These are phyloP conservation scores for Trypanosoma avium DNA, from an alignment of 208 protist species.

Conservation along the genomic window DNA sequence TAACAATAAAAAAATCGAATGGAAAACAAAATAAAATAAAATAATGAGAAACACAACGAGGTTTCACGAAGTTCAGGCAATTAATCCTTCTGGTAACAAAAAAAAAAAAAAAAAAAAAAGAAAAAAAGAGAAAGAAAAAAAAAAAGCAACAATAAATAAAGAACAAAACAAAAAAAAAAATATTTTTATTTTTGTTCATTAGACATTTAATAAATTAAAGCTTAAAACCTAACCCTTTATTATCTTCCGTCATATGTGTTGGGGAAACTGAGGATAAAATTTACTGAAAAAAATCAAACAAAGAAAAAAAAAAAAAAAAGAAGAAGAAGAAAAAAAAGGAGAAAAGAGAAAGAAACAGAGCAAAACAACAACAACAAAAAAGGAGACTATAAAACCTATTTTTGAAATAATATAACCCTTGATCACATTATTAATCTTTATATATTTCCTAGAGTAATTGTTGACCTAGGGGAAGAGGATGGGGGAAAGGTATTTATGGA, in stretches of 20 bases:
- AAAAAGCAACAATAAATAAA: not conserved
- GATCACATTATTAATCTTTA: no score
- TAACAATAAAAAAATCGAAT: not conserved
- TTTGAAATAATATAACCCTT: no score
- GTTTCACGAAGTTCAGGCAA: not conserved
- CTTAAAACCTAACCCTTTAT: no score
- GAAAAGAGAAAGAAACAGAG: slow-evolving; percentile 9
- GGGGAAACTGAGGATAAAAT: no score
- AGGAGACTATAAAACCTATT: no score
- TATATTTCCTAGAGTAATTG: no score
- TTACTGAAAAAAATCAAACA: no score
- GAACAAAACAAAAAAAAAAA: not conserved
- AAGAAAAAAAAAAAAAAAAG: slow-evolving; percentile 13
- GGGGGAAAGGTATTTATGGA: no score
- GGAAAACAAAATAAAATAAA: not conserved
- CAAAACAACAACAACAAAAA: slow-evolving; percentile 10
- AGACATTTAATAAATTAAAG: not conserved
- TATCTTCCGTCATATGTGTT: no score
- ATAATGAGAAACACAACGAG: not conserved
- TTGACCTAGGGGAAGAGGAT: no score
- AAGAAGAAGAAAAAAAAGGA: slow-evolving; percentile 4
- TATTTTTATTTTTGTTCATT: no score
- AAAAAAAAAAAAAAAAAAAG: slow-evolving; percentile 15
- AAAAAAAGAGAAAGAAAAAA: not conserved
- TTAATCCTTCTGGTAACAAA: not conserved